Conservation (phyloP, 1,139 yeast genomes). For the Taiozyma onychis region DNA sequence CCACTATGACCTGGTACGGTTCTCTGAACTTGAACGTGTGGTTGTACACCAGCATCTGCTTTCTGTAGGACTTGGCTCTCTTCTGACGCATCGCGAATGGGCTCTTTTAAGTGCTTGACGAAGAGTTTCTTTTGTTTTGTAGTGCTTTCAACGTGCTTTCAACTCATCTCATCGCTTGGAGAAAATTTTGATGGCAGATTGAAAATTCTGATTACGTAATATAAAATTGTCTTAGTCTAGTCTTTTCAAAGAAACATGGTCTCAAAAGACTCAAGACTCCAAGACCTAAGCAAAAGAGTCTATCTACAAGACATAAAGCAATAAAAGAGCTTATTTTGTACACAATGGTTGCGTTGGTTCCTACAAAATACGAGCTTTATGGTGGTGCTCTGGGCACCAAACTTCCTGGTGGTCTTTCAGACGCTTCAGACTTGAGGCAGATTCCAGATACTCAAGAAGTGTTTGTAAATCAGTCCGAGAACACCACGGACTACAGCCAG, state of each 20-base stretch:
- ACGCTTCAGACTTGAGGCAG: constrained; percentile 69
- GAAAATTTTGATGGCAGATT: no score
- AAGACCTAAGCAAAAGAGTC: no score
- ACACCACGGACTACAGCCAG: constrained; percentile 27
- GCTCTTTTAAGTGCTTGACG: background rate
- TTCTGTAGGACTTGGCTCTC: constrained; percentile 89
- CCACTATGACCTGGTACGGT: constrained; percentile 87
- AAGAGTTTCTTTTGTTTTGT: no score
- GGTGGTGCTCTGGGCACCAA: constrained; percentile 72
- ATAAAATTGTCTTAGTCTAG: no score
- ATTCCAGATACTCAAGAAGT: constrained; percentile 92
- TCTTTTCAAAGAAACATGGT: no score
- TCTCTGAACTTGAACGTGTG: constrained; percentile 89
- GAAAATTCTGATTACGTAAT: no score
- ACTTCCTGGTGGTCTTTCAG: constrained; percentile 53
- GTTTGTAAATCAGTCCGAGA: constrained; percentile 40
- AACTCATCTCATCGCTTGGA: no score
- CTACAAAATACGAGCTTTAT: constrained; percentile 34
- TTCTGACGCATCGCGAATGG: constrained; percentile 74
- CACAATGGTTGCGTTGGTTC: background rate
- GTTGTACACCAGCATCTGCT: constrained; percentile 80
- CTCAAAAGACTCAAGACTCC: no score
- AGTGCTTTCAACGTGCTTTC: no score
- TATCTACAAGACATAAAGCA: no score
- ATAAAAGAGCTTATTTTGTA: background rate